Evolutionary conservation across 768 basidiomycete species (phyloP), one percentile per base, ranked within the genome.

Genomic region (Grammothele lineata): DNA sequence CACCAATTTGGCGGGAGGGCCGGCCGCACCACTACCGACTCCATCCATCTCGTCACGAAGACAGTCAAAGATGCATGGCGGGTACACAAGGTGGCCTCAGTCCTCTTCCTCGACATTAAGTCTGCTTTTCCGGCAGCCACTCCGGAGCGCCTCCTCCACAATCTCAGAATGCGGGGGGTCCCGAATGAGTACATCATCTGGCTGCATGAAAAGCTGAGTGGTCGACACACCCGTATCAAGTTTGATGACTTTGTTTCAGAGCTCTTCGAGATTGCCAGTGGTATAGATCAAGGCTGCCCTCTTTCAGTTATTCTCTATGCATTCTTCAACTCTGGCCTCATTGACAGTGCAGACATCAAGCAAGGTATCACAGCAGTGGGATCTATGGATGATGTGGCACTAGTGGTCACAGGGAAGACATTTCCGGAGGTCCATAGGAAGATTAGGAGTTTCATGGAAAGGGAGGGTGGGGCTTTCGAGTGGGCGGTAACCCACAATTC

Each of bases 261-360:
- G 0, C 47, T 35, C 0, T 60, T 64, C 33, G 40, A 32, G 1
- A 56, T 66, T 0, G 26, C 22, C 3, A 62, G 61, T 12, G 62
- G 69, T 0, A 62, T 68, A 0, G 62, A 63, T 2, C 66, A 70
- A 48, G 70, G 70, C 0, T 60, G 65, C 48, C 67, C 65, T 0
- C 43, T 61, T 2, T 66, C 65, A 0, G 61, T 62, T 36, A 47
- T 67, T 1, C 41, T 63, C 0, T 68, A 66, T 40, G 52, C 62
- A 6, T 58, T 68, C 14, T 69, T 65, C 53, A 70, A 69, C 41
- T 8, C 66, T 0, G 48, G 56, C 38, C 47, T 66, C 0, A 48
- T 64, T 0, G 40, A 57, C 2, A 18, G 47, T 0, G 51, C 45
- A 22, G 37, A 50, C 0, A 47, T 51, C n/a, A 36, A 45, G 2